These are phyloP conservation scores for Amborella trichopoda DNA, from an alignment of 164 flowering plant genomes.

Conservation along the genomic window DNA sequence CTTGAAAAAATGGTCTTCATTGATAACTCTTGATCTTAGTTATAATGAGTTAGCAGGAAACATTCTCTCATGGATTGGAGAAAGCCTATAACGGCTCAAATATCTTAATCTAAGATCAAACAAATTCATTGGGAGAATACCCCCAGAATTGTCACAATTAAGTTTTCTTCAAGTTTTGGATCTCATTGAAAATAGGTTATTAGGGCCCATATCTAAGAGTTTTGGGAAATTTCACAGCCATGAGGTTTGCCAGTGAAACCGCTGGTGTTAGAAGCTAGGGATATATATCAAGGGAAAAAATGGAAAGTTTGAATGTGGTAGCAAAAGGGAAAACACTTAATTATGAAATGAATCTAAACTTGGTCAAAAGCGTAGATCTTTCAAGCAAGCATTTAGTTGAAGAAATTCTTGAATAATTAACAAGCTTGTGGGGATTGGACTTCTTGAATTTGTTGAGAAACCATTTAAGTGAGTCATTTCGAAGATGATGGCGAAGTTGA, in stretches of 20 bases:
- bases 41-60: conserved; percentile 22
- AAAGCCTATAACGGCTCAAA: not conserved
- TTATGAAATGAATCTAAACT: not conserved
- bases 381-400: conserved; percentile 19
- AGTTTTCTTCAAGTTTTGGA: conserved; percentile 20
- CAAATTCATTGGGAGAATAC: conserved; percentile 14
- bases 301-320: not conserved
- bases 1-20: conserved; percentile 5
- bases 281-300: too few species aligned
- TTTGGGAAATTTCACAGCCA: conserved; percentile 13
- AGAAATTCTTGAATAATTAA: conserved; percentile 18
- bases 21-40: conserved; percentile 18
- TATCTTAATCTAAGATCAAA: conserved; percentile 18
- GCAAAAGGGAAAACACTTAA: conserved; percentile 10
- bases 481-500: too few species aligned
- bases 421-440: too few species aligned
- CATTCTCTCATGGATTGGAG: conserved; percentile 17
- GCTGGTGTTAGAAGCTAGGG: too few species aligned
- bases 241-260: conserved; percentile 1
- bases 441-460: too few species aligned
- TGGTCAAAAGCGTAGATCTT: conserved; percentile 16
- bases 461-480: too few species aligned
- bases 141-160: conserved; percentile 12
- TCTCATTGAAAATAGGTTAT: conserved; percentile 17
- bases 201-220: too few species aligned